Conservation (phyloP, 768 basidiomycete genomes). For the Dioszegia hungarica region DNA sequence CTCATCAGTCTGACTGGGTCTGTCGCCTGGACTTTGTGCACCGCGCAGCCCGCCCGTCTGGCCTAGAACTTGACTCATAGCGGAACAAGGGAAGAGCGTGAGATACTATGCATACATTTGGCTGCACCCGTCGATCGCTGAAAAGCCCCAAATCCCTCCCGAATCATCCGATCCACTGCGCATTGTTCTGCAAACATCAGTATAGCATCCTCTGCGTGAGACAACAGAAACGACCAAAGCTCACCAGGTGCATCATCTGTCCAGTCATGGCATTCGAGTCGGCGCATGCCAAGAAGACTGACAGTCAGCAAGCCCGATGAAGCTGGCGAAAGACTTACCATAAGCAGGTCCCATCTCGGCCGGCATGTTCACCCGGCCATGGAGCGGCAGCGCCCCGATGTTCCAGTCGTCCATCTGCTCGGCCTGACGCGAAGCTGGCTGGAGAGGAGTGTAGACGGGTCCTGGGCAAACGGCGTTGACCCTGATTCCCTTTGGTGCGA, state of each 20-base stretch:
- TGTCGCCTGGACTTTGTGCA: too few species aligned
- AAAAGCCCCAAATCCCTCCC: too few species aligned
- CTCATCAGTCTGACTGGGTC: too few species aligned
- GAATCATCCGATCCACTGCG: constrained; percentile 46
- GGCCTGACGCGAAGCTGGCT: constrained; percentile 56
- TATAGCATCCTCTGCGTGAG: too few species aligned
- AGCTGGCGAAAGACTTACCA: constrained; percentile 26
- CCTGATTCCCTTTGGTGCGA: constrained; percentile 58
- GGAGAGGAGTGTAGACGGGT: constrained; percentile 59
- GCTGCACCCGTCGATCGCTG: neutral
- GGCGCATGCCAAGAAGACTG: constrained; percentile 30
- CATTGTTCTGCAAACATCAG: constrained; percentile 37
- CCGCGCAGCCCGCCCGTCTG: too few species aligned
- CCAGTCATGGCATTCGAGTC: constrained; percentile 47
- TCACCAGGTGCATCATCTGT: constrained; percentile 43
- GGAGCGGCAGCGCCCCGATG: constrained; percentile 53
- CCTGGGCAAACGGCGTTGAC: constrained; percentile 56
- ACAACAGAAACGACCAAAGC: too few species aligned
- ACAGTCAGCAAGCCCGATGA: neutral
- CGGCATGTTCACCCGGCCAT: constrained; percentile 57
- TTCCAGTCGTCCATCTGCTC: constrained; percentile 60
- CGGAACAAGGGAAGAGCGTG: too few species aligned
- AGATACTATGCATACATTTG: too few species aligned
- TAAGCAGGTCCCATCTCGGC: constrained; percentile 57
- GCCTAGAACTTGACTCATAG: too few species aligned